Evolutionary conservation across 257 asterid species (phyloP).

Genomic region (Solanum microdontum): DNA sequence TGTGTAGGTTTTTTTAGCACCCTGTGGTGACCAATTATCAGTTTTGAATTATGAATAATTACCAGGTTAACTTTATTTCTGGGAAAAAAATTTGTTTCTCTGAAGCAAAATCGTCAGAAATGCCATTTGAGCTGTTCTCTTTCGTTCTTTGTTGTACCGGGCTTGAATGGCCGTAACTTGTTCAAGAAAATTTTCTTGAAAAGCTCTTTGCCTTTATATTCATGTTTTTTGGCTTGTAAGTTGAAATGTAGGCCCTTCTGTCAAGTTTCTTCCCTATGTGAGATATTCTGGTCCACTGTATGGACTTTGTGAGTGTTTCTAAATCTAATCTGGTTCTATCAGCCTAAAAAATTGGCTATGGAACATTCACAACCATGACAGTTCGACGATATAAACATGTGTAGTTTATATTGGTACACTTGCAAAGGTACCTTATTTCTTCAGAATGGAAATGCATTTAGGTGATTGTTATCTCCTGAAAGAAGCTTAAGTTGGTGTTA

Average conservation of each 20-base stretch:
- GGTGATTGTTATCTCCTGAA: neutral
- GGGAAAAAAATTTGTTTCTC: neutral
- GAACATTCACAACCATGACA: neutral
- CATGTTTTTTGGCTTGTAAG: neutral
- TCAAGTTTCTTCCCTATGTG: neutral
- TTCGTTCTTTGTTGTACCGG: neutral
- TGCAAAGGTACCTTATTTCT: neutral
- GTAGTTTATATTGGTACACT: neutral
- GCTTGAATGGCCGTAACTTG: neutral
- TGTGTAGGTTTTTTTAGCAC: constrained; percentile 9
- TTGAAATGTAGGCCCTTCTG: neutral
- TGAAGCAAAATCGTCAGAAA: neutral
- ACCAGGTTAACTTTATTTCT: neutral
- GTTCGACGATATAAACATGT: neutral
- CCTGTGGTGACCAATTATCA: constrained; percentile 2
- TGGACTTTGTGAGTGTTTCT: neutral
- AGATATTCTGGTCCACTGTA: neutral
- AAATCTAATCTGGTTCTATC: neutral
- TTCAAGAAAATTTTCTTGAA: neutral
- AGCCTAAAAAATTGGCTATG: neutral
- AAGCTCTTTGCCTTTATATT: neutral
- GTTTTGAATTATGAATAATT: neutral
- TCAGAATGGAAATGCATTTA: neutral
- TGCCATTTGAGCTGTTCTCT: neutral
- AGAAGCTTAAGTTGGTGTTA: neutral